Conservation (phyloP, 257 asterid species). For the Solanum chiquidenum region DNA sequence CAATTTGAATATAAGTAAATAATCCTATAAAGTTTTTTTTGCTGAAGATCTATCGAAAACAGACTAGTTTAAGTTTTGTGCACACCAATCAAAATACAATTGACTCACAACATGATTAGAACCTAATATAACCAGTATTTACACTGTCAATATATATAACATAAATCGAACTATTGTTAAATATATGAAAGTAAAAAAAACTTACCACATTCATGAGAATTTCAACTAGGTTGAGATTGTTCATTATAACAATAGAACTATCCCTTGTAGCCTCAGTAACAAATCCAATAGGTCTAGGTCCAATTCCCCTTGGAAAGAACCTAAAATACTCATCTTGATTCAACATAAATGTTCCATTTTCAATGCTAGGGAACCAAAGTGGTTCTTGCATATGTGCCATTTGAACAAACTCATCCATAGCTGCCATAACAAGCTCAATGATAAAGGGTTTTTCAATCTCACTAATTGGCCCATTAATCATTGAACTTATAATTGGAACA, state of each 20-base stretch:
- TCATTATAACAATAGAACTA: constrained; percentile 5
- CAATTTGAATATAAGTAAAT: not conserved
- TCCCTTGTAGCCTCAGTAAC: constrained; percentile 34
- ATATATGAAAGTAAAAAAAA: too few relatives aligned
- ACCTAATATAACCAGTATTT: not conserved
- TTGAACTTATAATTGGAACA: not conserved
- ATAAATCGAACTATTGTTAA: not conserved
- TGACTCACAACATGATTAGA: not conserved
- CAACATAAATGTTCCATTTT: not conserved
- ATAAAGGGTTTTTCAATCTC: constrained; percentile 10
- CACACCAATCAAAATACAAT: not conserved
- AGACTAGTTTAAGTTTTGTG: not conserved
- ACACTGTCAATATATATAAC: not conserved
- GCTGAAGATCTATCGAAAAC: not conserved
- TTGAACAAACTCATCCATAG: constrained; percentile 41
- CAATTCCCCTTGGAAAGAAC: constrained; percentile 14
- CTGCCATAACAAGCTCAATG: constrained; percentile 15
- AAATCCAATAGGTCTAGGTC: constrained; percentile 3
- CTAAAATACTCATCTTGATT: constrained; percentile 29
- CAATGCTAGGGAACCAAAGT: constrained; percentile 32
- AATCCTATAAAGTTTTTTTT: not conserved
- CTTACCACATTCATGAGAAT: constrained; percentile 45
- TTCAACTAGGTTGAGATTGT: constrained; percentile 13
- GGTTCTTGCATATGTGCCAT: constrained; percentile 27
- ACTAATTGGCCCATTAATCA: not conserved